Evolutionary conservation across 108 stramenopile genomes (phyloP).

Genomic region (Craspedostauros australis): DNA sequence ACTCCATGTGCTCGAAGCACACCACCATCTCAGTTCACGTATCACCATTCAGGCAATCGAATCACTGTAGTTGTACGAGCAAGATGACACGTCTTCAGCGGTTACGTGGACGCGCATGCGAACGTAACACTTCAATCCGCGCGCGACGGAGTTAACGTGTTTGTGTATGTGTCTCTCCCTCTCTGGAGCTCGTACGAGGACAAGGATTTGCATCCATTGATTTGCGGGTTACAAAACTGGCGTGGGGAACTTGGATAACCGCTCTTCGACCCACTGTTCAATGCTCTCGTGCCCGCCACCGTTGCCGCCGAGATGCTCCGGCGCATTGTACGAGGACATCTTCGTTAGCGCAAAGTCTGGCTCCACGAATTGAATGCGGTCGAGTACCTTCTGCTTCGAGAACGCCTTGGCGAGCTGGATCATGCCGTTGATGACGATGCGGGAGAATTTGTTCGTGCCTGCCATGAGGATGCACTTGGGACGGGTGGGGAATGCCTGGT

Average conservation of each 20-base stretch:
- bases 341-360: slow-evolving; percentile 8
- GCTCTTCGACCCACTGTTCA: slow-evolving; percentile 8
- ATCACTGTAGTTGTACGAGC: too few relatives aligned
- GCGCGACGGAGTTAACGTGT: too few relatives aligned
- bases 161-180: too few relatives aligned
- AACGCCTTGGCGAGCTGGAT: slow-evolving; percentile 20
- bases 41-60: too few relatives aligned
- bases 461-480: slow-evolving; percentile 28
- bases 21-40: too few relatives aligned
- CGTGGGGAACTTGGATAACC: slow-evolving; percentile 5
- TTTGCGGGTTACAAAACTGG: slow-evolving; percentile 5
- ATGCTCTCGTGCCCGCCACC: slow-evolving; percentile 16
- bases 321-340: slow-evolving; percentile 6
- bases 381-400: slow-evolving; percentile 28
- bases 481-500: slow-evolving; percentile 22
- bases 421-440: slow-evolving; percentile 23
- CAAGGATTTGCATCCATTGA: too few relatives aligned
- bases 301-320: slow-evolving; percentile 20
- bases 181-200: too few relatives aligned
- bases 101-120: too few relatives aligned
- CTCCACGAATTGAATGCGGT: slow-evolving; percentile 27
- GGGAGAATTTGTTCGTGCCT: slow-evolving; percentile 4
- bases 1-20: too few relatives aligned
- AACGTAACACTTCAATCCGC: too few relatives aligned
- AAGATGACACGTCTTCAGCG: too few relatives aligned